Percentiles rank a stretch among this genome's conserved stretches.
Evolutionary conservation across 2,329 filamentous ascomycete species (phyloP).

Genomic region (Diaporthe caulivora): DNA sequence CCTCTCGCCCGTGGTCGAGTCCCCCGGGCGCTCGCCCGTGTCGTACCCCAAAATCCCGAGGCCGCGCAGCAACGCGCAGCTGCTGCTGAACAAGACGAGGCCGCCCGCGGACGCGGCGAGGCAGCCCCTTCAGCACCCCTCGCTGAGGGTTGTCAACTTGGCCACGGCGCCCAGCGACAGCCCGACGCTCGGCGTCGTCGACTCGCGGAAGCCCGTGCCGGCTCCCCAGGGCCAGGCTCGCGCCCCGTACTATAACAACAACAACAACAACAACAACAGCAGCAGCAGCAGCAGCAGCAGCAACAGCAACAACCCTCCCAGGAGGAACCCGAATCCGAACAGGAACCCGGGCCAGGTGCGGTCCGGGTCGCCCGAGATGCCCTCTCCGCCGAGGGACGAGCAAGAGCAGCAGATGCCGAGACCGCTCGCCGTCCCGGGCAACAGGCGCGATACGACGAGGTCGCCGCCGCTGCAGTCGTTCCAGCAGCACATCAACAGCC

Average conservation of each 20-base stretch:
- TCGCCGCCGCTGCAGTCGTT: slow-evolving; percentile 28
- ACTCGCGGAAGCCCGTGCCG: slow-evolving; percentile 37
- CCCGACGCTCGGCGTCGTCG: slow-evolving; percentile 55
- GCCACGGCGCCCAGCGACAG: slow-evolving; percentile 43
- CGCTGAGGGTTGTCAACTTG: slow-evolving; percentile 17
- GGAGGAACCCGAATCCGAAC: slow-evolving; percentile 36
- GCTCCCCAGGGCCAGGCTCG: slow-evolving; percentile 40
- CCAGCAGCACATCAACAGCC: slow-evolving; percentile 36
- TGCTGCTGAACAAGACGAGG: neutral
- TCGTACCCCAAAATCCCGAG: slow-evolving; percentile 44
- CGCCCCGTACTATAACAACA: neutral
- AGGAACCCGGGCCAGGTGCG: slow-evolving; percentile 37
- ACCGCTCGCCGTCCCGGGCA: slow-evolving; percentile 11
- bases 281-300: too few relatives aligned
- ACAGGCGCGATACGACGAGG: neutral
- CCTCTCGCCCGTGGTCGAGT: slow-evolving; percentile 64
- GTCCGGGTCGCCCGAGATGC: slow-evolving; percentile 36
- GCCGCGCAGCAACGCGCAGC: slow-evolving; percentile 24
- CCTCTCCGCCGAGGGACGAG: neutral
- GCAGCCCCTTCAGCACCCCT: neutral
- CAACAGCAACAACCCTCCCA: neutral
- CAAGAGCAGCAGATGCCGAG: slow-evolving; percentile 22
- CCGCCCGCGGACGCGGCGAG: neutral
- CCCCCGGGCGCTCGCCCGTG: slow-evolving; percentile 53
- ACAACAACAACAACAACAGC: too few relatives aligned